phyloP scores from a whole-genome alignment of 345 rosid species.

The Gossypium thurberi region DNA sequence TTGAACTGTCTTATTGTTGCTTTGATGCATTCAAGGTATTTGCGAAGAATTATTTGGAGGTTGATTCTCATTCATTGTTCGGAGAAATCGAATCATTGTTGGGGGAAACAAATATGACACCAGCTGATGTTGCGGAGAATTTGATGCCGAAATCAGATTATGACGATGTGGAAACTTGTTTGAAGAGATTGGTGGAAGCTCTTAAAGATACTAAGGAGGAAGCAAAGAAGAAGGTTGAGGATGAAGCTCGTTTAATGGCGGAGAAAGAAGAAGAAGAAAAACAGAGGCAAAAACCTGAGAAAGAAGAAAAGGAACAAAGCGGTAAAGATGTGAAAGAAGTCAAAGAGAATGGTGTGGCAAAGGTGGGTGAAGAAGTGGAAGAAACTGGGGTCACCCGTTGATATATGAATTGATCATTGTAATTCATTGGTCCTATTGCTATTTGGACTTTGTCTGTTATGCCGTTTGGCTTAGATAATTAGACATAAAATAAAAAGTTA shows the following conservation, averaged over 20 bases:
- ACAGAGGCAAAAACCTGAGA: too few species aligned
- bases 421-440: too few species aligned
- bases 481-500: too few species aligned
- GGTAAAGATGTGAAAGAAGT: too few species aligned
- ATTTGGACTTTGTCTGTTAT: too few species aligned
- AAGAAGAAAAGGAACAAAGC: too few species aligned
- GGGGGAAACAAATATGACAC: slow-evolving; percentile 33
- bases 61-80: slow-evolving; percentile 23
- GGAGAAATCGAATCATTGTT: slow-evolving; percentile 23
- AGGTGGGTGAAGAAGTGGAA: too few species aligned
- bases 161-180: slow-evolving; percentile 25
- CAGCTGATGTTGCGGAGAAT: slow-evolving; percentile 44
- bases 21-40: slow-evolving; percentile 42
- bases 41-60: slow-evolving; percentile 36
- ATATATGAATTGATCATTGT: too few species aligned
- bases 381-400: too few species aligned
- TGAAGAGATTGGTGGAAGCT: slow-evolving; percentile 29
- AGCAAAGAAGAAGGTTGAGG: neutral
- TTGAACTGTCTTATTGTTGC: slow-evolving; percentile 41
- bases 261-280: neutral
- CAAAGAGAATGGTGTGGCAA: too few species aligned
- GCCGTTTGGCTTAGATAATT: too few species aligned
- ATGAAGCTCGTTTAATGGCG: neutral
- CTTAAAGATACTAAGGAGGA: slow-evolving; percentile 16
- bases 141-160: slow-evolving; percentile 31